These are phyloP conservation scores for Monosporozyma aerobia DNA, from an alignment of 805 yeast genomes.

Conservation along the genomic window DNA sequence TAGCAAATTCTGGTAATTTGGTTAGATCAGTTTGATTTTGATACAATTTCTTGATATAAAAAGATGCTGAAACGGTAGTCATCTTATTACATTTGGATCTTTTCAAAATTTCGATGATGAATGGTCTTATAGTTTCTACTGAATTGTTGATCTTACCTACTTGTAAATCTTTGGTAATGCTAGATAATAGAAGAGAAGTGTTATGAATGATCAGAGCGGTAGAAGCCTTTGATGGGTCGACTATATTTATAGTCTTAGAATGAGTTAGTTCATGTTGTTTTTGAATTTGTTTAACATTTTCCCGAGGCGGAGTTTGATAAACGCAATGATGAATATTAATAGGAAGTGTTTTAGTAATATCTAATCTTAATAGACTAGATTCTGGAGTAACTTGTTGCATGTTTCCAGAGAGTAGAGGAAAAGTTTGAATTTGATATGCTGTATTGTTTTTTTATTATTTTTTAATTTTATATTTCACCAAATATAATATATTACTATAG, in stretches of 20 bases:
- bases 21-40: background rate
- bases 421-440: background rate
- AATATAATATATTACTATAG: background rate
- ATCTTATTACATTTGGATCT: conserved; percentile 19
- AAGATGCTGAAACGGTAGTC: conserved; percentile 12
- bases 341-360: background rate
- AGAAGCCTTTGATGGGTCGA: background rate
- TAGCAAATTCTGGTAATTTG: conserved; percentile 16
- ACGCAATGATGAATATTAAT: background rate
- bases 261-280: background rate
- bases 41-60: conserved; percentile 12
- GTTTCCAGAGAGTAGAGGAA: background rate
- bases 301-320: conserved; percentile 16
- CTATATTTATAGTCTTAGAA: background rate
- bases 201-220: conserved; percentile 1
- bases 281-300: background rate
- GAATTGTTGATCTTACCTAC: conserved; percentile 15
- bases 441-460: background rate
- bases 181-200: conserved; percentile 13
- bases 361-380: conserved; percentile 1
- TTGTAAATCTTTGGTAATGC: conserved; percentile 8
- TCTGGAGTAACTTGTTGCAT: conserved; percentile 5
- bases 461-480: background rate
- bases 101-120: conserved; percentile 17
- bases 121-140: conserved; percentile 6